These are phyloP conservation scores for Flaveria linearis DNA, from an alignment of 129 eudicot species.

Conservation along the genomic window DNA sequence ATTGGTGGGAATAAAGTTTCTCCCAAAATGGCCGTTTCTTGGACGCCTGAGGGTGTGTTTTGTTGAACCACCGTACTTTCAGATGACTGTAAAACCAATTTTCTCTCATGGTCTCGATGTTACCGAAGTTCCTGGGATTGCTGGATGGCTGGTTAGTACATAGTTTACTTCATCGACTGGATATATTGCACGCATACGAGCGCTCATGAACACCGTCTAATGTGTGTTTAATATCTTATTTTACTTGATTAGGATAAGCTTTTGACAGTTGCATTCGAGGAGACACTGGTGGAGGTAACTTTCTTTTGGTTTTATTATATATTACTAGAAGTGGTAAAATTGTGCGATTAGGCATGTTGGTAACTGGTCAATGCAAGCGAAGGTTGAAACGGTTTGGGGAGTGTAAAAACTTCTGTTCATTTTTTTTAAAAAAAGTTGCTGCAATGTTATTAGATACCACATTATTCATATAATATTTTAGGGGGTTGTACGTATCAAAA, in stretches of 20 bases:
- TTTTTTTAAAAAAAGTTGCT: neutral
- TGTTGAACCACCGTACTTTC: slow-evolving; percentile 93
- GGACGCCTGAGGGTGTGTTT: slow-evolving; percentile 91
- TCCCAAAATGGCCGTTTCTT: slow-evolving; percentile 80
- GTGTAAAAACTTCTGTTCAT: neutral
- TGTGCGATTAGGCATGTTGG: neutral
- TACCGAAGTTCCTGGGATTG: slow-evolving; percentile 96
- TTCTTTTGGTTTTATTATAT: neutral
- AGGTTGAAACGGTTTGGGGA: neutral
- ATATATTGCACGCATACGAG: neutral
- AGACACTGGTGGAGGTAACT: slow-evolving; percentile 87
- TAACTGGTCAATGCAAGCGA: neutral
- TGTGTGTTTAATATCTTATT: neutral
- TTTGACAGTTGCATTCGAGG: slow-evolving; percentile 73
- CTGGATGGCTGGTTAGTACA: slow-evolving; percentile 86
- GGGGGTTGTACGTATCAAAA: neutral
- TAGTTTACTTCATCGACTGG: slow-evolving; percentile 5
- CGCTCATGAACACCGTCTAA: neutral
- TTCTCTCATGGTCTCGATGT: slow-evolving; percentile 91
- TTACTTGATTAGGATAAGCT: slow-evolving; percentile 66
- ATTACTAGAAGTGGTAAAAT: neutral
- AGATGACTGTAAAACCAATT: slow-evolving; percentile 92
- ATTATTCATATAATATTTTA: neutral
- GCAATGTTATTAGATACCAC: neutral
- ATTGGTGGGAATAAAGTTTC: slow-evolving; percentile 80